A percentile compares a stretch with the other conserved stretches of the same genome.
These are phyloP conservation scores for Hyaloscypha hepaticicola DNA, from an alignment of 495 filamentous ascomycete genomes.

Conservation along the genomic window DNA sequence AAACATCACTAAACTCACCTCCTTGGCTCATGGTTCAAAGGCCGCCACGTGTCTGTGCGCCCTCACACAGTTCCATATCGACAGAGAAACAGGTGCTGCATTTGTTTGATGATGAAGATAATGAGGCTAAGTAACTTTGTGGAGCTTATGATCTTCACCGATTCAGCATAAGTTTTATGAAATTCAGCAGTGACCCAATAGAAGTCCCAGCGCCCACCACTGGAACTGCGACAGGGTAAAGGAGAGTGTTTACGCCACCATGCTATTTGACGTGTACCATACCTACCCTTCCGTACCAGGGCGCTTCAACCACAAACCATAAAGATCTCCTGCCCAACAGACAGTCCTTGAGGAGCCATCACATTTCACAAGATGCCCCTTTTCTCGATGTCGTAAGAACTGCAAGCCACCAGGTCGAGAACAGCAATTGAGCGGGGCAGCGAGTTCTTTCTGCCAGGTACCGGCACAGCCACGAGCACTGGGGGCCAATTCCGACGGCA, in stretches of 20 bases:
- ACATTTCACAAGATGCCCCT: neutral
- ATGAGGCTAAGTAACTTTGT: neutral
- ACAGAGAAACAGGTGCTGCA: neutral
- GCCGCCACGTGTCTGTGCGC: neutral
- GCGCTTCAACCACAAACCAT: neutral
- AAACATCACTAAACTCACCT: neutral
- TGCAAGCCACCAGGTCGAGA: neutral
- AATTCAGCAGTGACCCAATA: constrained; percentile 17
- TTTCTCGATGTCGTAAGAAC: neutral
- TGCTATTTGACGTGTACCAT: neutral
- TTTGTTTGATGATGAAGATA: neutral
- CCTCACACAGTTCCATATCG: neutral
- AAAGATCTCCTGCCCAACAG: neutral
- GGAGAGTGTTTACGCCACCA: neutral
- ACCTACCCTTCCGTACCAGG: too few species aligned
- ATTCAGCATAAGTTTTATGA: constrained; percentile 12
- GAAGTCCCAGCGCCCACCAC: constrained; percentile 9
- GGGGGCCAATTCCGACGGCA: neutral
- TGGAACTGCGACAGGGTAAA: neutral
- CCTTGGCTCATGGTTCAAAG: neutral
- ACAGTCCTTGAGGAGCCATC: neutral
- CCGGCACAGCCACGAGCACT: neutral
- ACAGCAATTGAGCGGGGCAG: neutral
- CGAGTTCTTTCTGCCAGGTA: neutral
- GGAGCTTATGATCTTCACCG: neutral